A percentile compares a stretch with the other conserved stretches of the same genome.
Conservation (phyloP, 2,329 filamentous ascomycete species). For the Neonectria punicea region DNA sequence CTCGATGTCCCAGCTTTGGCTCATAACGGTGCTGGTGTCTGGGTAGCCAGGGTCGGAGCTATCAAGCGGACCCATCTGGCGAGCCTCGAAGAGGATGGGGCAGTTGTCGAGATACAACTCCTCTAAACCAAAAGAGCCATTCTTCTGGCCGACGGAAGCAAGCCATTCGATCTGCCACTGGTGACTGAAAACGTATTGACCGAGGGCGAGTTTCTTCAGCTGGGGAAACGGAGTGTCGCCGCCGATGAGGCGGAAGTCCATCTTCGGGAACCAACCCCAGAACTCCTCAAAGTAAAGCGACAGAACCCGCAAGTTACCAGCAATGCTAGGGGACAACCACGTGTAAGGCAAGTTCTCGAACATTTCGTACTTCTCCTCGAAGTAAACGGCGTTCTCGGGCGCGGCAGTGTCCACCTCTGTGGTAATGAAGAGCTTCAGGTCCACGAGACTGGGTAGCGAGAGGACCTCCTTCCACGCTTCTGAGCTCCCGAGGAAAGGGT, state of each 20-base stretch:
- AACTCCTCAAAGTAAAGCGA: constrained; percentile 50
- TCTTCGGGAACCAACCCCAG: constrained; percentile 54
- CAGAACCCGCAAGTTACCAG: constrained; percentile 46
- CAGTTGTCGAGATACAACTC: constrained; percentile 57
- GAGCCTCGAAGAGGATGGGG: constrained; percentile 43
- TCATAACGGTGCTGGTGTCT: rapidly evolving
- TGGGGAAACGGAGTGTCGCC: constrained; percentile 46
- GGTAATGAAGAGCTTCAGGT: constrained; percentile 18
- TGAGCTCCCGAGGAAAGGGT: not conserved
- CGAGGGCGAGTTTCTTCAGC: constrained; percentile 52
- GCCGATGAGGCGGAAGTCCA: constrained; percentile 45
- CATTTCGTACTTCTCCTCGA: constrained; percentile 31
- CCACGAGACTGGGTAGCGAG: not conserved
- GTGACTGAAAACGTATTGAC: constrained; percentile 54
- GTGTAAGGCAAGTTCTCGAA: constrained; percentile 28
- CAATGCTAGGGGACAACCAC: constrained; percentile 36
- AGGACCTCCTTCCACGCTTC: constrained; percentile 21
- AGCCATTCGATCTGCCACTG: constrained; percentile 61
- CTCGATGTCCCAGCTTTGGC: not conserved
- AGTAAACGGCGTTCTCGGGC: not conserved
- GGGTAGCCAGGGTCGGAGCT: constrained; percentile 22
- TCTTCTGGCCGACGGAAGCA: constrained; percentile 44
- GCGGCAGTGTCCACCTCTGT: not conserved
- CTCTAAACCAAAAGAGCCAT: constrained; percentile 40
- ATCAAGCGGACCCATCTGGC: not conserved